phyloP scores from a whole-genome alignment of 2,329 filamentous ascomycete genomes.

The Pyrenophora seminiperda region DNA sequence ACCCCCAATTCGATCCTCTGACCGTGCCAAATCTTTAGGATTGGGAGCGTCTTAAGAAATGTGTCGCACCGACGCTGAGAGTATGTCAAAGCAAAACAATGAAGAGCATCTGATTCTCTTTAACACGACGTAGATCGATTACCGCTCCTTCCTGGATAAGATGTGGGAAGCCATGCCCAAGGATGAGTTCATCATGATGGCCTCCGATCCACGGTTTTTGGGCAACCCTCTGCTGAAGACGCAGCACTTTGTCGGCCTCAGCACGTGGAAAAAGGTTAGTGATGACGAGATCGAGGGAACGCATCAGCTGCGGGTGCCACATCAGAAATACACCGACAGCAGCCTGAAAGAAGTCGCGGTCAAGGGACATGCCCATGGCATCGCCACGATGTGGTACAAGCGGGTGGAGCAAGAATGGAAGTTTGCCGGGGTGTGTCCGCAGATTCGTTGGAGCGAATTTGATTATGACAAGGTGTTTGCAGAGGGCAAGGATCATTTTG shows the following conservation, averaged over 20 bases:
- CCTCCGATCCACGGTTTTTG: slow-evolving; percentile 10
- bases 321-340: background rate
- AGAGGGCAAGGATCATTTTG: too few relatives aligned
- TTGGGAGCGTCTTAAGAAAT: slow-evolving; percentile 10
- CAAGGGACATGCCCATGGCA: background rate
- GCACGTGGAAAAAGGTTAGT: slow-evolving; percentile 5
- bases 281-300: slow-evolving; percentile 5
- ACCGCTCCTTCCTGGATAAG: slow-evolving; percentile 7
- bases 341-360: background rate
- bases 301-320: slow-evolving; percentile 16
- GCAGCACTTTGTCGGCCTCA: slow-evolving; percentile 16
- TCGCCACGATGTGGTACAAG: background rate
- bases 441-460: background rate
- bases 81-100: too few relatives aligned
- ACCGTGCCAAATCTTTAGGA: too few relatives aligned
- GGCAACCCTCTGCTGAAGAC: slow-evolving; percentile 17
- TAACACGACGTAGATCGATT: slow-evolving; percentile 4
- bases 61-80: slow-evolving; percentile 6
- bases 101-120: too few relatives aligned
- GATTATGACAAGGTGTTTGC: slow-evolving; percentile 1
- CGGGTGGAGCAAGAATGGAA: background rate
- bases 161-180: slow-evolving; percentile 19
- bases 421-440: background rate
- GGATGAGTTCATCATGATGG: slow-evolving; percentile 13
- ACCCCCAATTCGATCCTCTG: too few relatives aligned